These are phyloP conservation scores for Ceratocystis ficicola DNA, from an alignment of 2,329 filamentous ascomycete species.

Conservation along the genomic window DNA sequence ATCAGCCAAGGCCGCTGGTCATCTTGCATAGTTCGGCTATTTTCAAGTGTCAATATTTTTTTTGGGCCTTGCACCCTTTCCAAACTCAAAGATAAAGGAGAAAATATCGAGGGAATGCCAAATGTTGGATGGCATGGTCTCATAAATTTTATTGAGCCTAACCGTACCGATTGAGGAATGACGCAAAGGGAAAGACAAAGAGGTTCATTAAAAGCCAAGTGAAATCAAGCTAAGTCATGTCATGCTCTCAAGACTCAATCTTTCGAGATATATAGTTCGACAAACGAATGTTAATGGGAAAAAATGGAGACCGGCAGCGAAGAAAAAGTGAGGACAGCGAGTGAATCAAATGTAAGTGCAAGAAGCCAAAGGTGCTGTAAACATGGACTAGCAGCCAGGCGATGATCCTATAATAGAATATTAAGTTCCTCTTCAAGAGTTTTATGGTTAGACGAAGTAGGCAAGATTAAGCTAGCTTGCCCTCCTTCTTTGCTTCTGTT, in stretches of 20 bases:
- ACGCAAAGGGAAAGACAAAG: slow-evolving; percentile 7
- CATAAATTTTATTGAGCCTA: slow-evolving; percentile 9
- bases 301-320: neutral
- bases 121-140: slow-evolving; percentile 8
- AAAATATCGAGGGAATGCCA: neutral
- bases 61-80: neutral
- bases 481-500: slow-evolving; percentile 22
- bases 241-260: slow-evolving; percentile 15
- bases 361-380: slow-evolving; percentile 7
- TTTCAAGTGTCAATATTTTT: too few species aligned
- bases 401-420: slow-evolving; percentile 8
- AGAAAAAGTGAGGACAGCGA: neutral
- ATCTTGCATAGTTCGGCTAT: too few species aligned
- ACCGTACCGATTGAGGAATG: neutral
- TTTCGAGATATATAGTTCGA: slow-evolving; percentile 15
- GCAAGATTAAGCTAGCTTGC: slow-evolving; percentile 19
- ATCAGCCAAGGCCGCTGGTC: too few species aligned
- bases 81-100: neutral
- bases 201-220: neutral
- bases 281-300: neutral
- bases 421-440: slow-evolving; percentile 6
- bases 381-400: slow-evolving; percentile 15
- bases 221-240: slow-evolving; percentile 10
- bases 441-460: neutral
- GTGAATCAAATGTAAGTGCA: neutral